phyloP scores from a whole-genome alignment of 495 filamentous ascomycete genomes.

The Tuber magnatum region DNA sequence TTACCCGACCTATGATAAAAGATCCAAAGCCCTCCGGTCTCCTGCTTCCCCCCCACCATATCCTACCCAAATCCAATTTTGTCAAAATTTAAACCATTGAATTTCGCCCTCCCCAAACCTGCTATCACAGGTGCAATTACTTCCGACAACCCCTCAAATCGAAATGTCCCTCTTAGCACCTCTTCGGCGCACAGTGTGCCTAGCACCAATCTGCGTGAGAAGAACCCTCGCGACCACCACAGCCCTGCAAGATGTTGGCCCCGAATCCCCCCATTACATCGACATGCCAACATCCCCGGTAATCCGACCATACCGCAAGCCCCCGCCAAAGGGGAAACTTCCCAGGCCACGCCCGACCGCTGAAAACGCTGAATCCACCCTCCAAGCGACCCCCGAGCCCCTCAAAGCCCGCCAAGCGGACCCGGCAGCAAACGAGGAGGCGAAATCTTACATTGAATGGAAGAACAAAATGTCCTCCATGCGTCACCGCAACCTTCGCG shows the following conservation, averaged over 20 bases:
- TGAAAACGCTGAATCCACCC: constrained; percentile 53
- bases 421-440: constrained; percentile 32
- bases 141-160: background rate
- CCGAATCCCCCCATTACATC: constrained; percentile 68
- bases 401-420: background rate
- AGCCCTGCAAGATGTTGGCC: constrained; percentile 44
- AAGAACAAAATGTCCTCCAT: constrained; percentile 55
- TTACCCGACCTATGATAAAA: background rate
- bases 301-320: constrained; percentile 27
- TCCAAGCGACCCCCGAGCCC: constrained; percentile 44
- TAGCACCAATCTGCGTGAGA: background rate
- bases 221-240: constrained; percentile 46
- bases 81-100: background rate
- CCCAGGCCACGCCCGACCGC: constrained; percentile 58
- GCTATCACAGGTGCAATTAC: background rate
- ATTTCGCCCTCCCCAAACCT: background rate
- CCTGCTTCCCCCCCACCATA: no score
- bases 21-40: no score
- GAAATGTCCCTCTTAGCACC: background rate
- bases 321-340: constrained; percentile 57
- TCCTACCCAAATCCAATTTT: background rate
- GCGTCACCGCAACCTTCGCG: constrained; percentile 57
- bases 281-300: constrained; percentile 54
- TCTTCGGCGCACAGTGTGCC: background rate
- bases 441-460: constrained; percentile 53